Percentiles rank a stretch among this genome's conserved stretches.
These are phyloP conservation scores for Hygrophorus russula DNA, from an alignment of 768 basidiomycete genomes.

Conservation along the genomic window DNA sequence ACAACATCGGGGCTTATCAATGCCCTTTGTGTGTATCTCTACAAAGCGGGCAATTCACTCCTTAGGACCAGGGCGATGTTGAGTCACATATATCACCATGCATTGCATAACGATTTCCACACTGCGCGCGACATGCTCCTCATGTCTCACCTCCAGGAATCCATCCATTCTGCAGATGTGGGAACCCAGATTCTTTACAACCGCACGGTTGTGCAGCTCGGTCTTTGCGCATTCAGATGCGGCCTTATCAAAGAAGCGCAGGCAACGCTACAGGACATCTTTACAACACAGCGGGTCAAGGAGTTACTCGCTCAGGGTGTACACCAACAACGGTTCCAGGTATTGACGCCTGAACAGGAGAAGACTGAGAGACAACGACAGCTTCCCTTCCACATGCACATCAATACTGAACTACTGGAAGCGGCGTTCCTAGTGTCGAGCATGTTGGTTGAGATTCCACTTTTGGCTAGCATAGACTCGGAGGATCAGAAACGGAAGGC, in stretches of 20 bases:
- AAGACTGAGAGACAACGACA: slow-evolving; percentile 92
- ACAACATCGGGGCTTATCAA: slow-evolving; percentile 75
- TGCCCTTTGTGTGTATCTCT: slow-evolving; percentile 82
- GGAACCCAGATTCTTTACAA: slow-evolving; percentile 98
- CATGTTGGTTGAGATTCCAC: slow-evolving; percentile 96
- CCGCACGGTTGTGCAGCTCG: slow-evolving; percentile 93
- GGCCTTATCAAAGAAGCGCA: slow-evolving; percentile 94
- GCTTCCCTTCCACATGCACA: slow-evolving; percentile 99
- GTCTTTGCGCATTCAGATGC: slow-evolving; percentile 91
- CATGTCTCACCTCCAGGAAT: slow-evolving; percentile 98
- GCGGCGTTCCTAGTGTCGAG: slow-evolving; percentile 97
- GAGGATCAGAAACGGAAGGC: slow-evolving; percentile 90
- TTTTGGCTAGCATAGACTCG: slow-evolving; percentile 87
- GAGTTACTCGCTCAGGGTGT: slow-evolving; percentile 95
- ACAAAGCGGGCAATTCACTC: slow-evolving; percentile 84
- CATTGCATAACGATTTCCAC: slow-evolving; percentile 92
- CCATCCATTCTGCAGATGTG: slow-evolving; percentile 92
- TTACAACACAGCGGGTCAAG: slow-evolving; percentile 92
- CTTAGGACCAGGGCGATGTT: slow-evolving; percentile 96
- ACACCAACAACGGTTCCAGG: slow-evolving; percentile 84
- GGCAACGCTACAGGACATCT: slow-evolving; percentile 87
- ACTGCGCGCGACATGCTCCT: slow-evolving; percentile 95
- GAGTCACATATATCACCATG: slow-evolving; percentile 94
- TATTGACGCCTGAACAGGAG: slow-evolving; percentile 89
- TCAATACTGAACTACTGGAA: slow-evolving; percentile 95